phyloP scores from a whole-genome alignment of 192 early-diverging fungal species.

The Backusella morwellensis region DNA sequence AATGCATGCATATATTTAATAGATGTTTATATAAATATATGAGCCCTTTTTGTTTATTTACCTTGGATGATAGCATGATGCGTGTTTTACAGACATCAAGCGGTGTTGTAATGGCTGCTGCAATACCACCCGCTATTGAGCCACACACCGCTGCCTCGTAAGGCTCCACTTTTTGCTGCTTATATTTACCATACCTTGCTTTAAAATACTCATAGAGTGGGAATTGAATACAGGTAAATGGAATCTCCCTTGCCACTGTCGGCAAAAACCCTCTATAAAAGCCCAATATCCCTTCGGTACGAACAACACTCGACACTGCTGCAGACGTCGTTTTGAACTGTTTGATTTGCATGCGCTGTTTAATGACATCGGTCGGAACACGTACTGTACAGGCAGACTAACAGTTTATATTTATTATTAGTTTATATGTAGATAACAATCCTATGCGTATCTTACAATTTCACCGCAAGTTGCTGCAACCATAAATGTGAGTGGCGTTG shows the following conservation, averaged over 20 bases:
- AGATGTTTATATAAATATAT: too few relatives aligned
- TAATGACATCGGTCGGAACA: slow-evolving; percentile 94
- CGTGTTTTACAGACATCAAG: slow-evolving; percentile 95
- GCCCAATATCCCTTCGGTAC: slow-evolving; percentile 71
- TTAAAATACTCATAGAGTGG: slow-evolving; percentile 92
- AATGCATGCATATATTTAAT: neutral
- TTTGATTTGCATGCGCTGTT: slow-evolving; percentile 91
- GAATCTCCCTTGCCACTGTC: slow-evolving; percentile 93
- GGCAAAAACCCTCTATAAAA: slow-evolving; percentile 92
- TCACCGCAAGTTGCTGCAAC: slow-evolving; percentile 86
- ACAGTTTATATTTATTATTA: neutral
- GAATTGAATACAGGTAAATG: slow-evolving; percentile 95
- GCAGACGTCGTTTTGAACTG: slow-evolving; percentile 57
- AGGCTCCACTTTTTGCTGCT: slow-evolving; percentile 53
- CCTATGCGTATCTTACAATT: slow-evolving; percentile 48
- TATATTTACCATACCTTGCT: slow-evolving; percentile 43
- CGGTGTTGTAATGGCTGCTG: slow-evolving; percentile 88
- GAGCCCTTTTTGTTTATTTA: neutral
- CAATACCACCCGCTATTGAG: slow-evolving; percentile 83
- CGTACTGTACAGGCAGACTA: slow-evolving; percentile 86
- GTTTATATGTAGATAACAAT: neutral
- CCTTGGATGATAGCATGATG: slow-evolving; percentile 85
- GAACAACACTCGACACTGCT: slow-evolving; percentile 65
- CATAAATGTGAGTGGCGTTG: slow-evolving; percentile 80
- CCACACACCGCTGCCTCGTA: slow-evolving; percentile 86